phyloP scores from a whole-genome alignment of 305 asterid genomes.

The Ilex paraguariensis region DNA sequence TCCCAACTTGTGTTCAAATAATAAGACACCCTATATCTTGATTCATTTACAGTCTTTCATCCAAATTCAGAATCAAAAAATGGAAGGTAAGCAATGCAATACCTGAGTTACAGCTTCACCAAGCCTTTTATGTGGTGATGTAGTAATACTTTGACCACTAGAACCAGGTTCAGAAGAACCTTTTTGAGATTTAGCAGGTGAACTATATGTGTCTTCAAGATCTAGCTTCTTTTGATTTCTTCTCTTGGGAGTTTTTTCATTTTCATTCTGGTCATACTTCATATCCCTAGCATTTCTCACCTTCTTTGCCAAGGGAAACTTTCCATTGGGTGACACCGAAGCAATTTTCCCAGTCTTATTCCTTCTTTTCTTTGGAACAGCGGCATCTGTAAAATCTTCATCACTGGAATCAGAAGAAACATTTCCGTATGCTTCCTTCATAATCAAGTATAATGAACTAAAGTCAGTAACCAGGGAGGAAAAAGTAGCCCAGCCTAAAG shows the following conservation, averaged over 20 bases:
- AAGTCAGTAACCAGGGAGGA: conserved; percentile 13
- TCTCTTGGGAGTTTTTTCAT: conserved; percentile 23
- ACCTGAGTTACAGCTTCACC: conserved; percentile 74
- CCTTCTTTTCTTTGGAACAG: conserved; percentile 46
- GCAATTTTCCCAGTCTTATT: conserved; percentile 27
- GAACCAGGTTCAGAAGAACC: conserved; percentile 33
- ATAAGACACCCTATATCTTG: too few species aligned
- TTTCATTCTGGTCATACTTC: conserved; percentile 23
- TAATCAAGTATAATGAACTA: conserved; percentile 16
- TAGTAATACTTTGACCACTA: conserved; percentile 31
- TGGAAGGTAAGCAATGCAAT: conserved; percentile 3
- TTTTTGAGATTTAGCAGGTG: conserved; percentile 7
- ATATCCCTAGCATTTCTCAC: conserved; percentile 21
- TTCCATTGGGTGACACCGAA: conserved; percentile 18
- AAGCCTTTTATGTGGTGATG: conserved; percentile 38
- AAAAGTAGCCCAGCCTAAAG: not conserved
- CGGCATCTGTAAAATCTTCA: conserved; percentile 65
- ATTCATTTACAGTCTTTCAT: too few species aligned
- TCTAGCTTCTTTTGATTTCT: conserved; percentile 14
- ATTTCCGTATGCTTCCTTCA: conserved; percentile 76
- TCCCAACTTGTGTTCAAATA: too few species aligned
- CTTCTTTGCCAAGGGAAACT: conserved; percentile 20
- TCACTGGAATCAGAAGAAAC: conserved; percentile 83
- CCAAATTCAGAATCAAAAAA: not conserved
- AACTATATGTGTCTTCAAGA: conserved; percentile 21